Conservation (phyloP, 768 basidiomycete genomes). For the Russula emetica region DNA sequence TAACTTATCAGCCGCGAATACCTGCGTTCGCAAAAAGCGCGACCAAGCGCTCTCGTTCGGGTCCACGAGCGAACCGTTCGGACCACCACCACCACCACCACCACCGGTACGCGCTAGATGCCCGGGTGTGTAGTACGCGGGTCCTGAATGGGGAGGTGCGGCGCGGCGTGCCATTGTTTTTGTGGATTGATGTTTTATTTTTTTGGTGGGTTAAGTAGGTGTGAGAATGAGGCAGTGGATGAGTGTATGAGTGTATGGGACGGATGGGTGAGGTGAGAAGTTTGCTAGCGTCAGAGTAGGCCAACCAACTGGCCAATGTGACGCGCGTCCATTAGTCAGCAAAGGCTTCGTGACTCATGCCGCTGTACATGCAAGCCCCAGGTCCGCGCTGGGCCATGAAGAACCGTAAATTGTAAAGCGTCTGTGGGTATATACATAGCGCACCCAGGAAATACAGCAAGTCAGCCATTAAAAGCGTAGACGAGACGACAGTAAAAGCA, state of each 20-base stretch:
- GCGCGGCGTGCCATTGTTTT: constrained; percentile 64
- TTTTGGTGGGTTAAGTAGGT: neutral
- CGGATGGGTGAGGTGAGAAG: neutral
- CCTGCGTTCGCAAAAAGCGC: constrained; percentile 52
- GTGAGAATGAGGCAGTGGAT: neutral
- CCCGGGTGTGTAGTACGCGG: constrained; percentile 49
- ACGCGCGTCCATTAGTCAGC: constrained; percentile 9
- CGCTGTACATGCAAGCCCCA: neutral
- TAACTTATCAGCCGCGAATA: constrained; percentile 68
- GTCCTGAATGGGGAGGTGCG: constrained; percentile 51
- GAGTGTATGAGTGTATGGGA: too few relatives aligned
- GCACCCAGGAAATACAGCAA: neutral
- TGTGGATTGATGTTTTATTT: neutral
- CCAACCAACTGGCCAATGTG: too few relatives aligned
- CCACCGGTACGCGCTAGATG: constrained; percentile 35
- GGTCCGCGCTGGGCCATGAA: too few relatives aligned
- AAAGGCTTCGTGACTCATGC: too few relatives aligned
- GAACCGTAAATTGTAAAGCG: neutral
- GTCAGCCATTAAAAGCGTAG: constrained; percentile 8
- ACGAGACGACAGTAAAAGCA: neutral
- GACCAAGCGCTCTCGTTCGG: constrained; percentile 62
- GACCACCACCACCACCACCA: neutral
- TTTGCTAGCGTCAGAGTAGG: neutral
- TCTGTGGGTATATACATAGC: neutral
- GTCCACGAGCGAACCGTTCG: constrained; percentile 42